Base-by-base conservation (phyloP, 2,329 filamentous ascomycete species). In the Phoma sp. region DNA sequence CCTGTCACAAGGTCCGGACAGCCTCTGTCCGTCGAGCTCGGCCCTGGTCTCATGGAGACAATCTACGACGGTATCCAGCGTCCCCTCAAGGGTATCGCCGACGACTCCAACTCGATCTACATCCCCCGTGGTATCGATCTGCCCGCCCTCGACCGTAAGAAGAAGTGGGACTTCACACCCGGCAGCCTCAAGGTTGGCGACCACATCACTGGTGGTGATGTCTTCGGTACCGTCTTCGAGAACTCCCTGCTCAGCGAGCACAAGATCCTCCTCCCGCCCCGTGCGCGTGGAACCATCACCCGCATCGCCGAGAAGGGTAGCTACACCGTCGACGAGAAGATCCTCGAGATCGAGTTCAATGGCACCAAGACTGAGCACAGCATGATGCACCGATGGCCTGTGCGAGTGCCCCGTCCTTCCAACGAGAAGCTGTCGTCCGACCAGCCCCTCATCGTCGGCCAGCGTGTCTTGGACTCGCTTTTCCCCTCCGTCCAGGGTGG, bases 41-140 rank as follows among this genome's bases (percentile, higher is more conserved):
- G 95, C 45, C 95, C 95, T 62, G 95, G 95, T 75, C 83, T 99
- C 77, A 92, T 99, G 85, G 94, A 98, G 81, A 97, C 95, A 66
- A 99, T 99, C 78, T 99, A 98, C 84, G 95, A 99, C 77, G 95
- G 95, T 81, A 99, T 99, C 72, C 95, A 99, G 79, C 89, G 95
- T 74, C 95, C 95, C 45, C 88, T 99, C 69, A 89, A 89, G 79
- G 88, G 86, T 65, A 99, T 99, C 71, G 83, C 91, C 67, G 81
- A 88, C 36, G 79, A 85, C 43, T 87, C 92, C 47, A 82, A 92
- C 73, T 92, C 91, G 78, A 99, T 99, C 78, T 99, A 99, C 79
- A 99, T 99, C 63, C 95, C 95, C 71, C 91, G 95, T 68, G 95
- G 95, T 77, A 94, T 99, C 74, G 80, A 90, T 53, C 85, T 93